Evolutionary conservation across 2,329 filamentous ascomycete species (phyloP), one percentile per base, ranked within the genome.

Genomic region (Ceratocystis lukuohia): DNA sequence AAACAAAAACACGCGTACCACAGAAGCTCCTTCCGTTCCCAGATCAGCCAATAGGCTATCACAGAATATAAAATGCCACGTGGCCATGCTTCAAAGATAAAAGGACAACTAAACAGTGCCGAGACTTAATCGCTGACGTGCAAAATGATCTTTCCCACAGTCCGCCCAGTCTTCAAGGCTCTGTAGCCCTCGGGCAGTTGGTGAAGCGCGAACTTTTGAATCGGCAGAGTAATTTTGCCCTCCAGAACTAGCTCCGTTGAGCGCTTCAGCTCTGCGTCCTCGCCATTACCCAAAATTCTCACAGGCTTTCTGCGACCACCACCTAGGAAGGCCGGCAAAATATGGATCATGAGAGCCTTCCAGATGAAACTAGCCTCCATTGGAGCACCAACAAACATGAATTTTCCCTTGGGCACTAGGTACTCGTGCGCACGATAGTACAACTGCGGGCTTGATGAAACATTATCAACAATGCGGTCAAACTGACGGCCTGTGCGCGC

Each of bases 71-170:
- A 28, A 1, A 57, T 22, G 53, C n/a, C 53, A 57, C 53, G 53
- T 57, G 30, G 53, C 12, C 50, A 10, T 15, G 22, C 10, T 25
- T 37, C 33, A 37, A 15, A 10, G 10, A n/a, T 2, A 10, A 53
- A n/a, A 53, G 48, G 12, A 25, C 6, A 53, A 3, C 2, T n/a
- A 53, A 8, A 8, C 20, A 17, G 53, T 3, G n/a, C 6, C n/a
- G 17, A 22, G 25, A 28, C 25, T 33, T 64, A 64, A 30, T 71
- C 69, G 28, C 66, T 59, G n/a, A 71, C 69, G n/a, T 69, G 68
- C 45, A 77, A 70, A 46, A 88, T 76, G 70, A 88, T 75, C 76
- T 88, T 88, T 0, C 86, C 86, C 64, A 75, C 80, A 3, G 80
- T 77, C n/a, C 82, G 78, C 0, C 82, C 82, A 2, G 79, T 81